These are phyloP conservation scores for Gardenia jasminoides DNA, from an alignment of 257 asterid species.

Conservation along the genomic window DNA sequence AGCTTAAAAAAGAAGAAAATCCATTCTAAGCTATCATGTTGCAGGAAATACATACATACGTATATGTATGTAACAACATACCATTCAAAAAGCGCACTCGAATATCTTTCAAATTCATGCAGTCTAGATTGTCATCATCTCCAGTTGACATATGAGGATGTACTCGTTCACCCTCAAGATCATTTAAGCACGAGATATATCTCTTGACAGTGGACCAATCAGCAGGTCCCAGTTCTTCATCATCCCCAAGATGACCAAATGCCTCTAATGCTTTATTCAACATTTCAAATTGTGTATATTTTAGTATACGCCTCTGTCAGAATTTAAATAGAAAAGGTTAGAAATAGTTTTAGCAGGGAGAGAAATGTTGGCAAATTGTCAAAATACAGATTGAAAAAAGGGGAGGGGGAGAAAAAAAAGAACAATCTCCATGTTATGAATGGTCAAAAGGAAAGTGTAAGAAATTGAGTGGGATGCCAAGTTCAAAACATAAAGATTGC, in stretches of 20 bases:
- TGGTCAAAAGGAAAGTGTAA: not conserved
- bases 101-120: slow-evolving; percentile 70
- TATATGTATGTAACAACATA: slow-evolving; percentile 29
- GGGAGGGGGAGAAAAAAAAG: too few species aligned
- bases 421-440: not conserved
- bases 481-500: not conserved
- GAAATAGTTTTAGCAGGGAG: not conserved
- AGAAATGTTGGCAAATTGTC: not conserved
- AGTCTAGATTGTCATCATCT: slow-evolving; percentile 41
- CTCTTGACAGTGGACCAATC: slow-evolving; percentile 88
- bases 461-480: not conserved
- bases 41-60: not conserved
- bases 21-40: not conserved
- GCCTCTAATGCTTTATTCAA: slow-evolving; percentile 91
- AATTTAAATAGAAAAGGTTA: slow-evolving; percentile 10
- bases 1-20: not conserved
- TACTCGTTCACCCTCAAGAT: slow-evolving; percentile 56
- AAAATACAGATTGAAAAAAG: not conserved
- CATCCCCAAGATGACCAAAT: slow-evolving; percentile 90
- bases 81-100: slow-evolving; percentile 89
- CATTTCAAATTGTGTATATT: slow-evolving; percentile 88
- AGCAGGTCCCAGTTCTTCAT: slow-evolving; percentile 93
- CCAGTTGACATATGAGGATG: slow-evolving; percentile 68
- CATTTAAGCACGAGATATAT: slow-evolving; percentile 68
- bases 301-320: slow-evolving; percentile 67